Evolutionary conservation across 75 land plant species (phyloP).

Genomic region (Cryptomeria japonica): DNA sequence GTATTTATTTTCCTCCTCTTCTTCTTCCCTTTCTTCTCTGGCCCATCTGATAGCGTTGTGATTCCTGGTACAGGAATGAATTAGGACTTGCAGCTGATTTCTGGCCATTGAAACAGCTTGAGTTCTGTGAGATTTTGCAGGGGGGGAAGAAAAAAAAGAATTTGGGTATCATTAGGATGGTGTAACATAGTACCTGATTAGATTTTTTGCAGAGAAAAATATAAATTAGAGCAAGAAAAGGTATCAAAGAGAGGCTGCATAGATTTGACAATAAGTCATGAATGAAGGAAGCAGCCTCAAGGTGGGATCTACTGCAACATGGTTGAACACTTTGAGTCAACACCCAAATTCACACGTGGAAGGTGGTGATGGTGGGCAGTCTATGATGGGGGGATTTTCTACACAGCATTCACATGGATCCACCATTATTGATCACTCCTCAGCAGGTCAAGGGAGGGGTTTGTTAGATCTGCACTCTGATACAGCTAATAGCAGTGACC

Average conservation of each 20-base stretch:
- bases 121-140: slow-evolving; percentile 1
- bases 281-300: slow-evolving; percentile 15
- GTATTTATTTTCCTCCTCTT: background rate
- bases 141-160: background rate
- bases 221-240: background rate
- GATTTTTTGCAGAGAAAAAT: background rate
- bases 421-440: slow-evolving; percentile 12
- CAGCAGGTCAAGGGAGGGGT: slow-evolving; percentile 21
- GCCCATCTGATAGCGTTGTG: slow-evolving; percentile 3
- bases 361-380: slow-evolving; percentile 6
- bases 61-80: background rate
- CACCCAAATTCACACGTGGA: slow-evolving; percentile 16
- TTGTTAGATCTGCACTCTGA: slow-evolving; percentile 27
- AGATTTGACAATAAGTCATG: slow-evolving; percentile 15
- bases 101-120: background rate
- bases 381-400: slow-evolving; percentile 7
- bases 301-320: slow-evolving; percentile 14
- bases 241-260: background rate
- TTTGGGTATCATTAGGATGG: background rate
- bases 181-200: background rate
- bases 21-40: background rate
- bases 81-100: background rate
- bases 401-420: slow-evolving; percentile 13
- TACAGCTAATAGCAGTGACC: slow-evolving; percentile 29
- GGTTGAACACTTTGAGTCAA: slow-evolving; percentile 7